Evolutionary conservation across 352 stramenopile genomes (phyloP), one percentile per base, ranked within the genome.

Genomic region (Plasmopara viticola): DNA sequence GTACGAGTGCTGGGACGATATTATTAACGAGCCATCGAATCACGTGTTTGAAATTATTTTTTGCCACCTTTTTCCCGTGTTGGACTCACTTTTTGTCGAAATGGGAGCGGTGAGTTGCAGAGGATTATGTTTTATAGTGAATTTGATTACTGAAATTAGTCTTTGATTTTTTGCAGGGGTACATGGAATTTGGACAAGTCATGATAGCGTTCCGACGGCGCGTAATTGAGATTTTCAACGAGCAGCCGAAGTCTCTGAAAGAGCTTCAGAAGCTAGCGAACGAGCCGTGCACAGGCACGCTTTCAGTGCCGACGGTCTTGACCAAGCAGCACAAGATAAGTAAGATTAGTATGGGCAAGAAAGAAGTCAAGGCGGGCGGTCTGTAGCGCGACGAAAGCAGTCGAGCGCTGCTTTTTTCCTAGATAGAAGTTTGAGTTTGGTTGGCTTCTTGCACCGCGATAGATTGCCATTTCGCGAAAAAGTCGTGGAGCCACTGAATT

Each of bases 131-230:
- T 35, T 35, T 2, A 12, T 5, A 2, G 31, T 35, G 31, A 12
- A 35, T 12, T 12, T 35, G 6, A 35, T 2, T 12, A 35, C 10
- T 35, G 6, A 35, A 12, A 35, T 35, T 12, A 12, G 10, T 12
- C 51, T 44, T 62, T 49, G 3, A 34, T 30, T 42, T 5, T 53
- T 9, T 64, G 15, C 53, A 94, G 83, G 84, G 84, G 18, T 94
- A 94, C 57, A 94, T 94, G 84, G 84, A 94, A 56, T 94, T 94
- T 68, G 84, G 84, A 1, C 81, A 94, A 53, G 84, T 94, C 9
- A 70, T 84, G 6, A 58, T 63, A 1, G 74, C 81, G 5, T 92
- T 92, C 51, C 78, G 79, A 17, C 64, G 65, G 13, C 77, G 82
- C 9, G 49, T 94, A 5, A 69, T 61, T 34, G 69, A 78, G 50